These are phyloP conservation scores for Lasiosphaeriaceae sp. DNA, from an alignment of 495 filamentous ascomycete genomes.

Conservation along the genomic window DNA sequence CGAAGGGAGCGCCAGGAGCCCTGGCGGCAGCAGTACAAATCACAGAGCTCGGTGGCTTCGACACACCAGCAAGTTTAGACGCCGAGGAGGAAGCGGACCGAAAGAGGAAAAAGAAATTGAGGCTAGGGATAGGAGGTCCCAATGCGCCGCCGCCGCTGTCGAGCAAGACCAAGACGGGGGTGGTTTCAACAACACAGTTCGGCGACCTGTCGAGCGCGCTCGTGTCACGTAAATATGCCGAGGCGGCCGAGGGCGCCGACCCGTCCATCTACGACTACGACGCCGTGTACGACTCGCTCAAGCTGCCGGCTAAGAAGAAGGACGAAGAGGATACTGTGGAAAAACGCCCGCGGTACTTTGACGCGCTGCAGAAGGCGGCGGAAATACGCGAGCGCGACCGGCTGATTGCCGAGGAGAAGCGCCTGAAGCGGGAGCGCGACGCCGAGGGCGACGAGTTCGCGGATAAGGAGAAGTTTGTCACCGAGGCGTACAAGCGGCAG, in stretches of 20 bases:
- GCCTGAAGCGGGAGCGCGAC: slow-evolving; percentile 81
- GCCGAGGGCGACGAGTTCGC: slow-evolving; percentile 90
- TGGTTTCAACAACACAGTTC: slow-evolving; percentile 23
- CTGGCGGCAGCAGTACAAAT: slow-evolving; percentile 27
- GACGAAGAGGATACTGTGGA: slow-evolving; percentile 38
- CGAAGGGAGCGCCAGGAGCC: slow-evolving; percentile 12
- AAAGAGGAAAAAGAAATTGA: slow-evolving; percentile 1
- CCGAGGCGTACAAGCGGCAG: slow-evolving; percentile 89
- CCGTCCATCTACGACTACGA: slow-evolving; percentile 76
- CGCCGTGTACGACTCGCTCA: slow-evolving; percentile 63
- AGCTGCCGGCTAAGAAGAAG: slow-evolving; percentile 31
- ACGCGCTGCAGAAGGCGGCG: slow-evolving; percentile 70
- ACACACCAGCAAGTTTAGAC: neutral
- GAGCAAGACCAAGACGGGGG: slow-evolving; percentile 11
- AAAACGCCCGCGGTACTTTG: slow-evolving; percentile 79
- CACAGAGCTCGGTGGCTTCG: neutral
- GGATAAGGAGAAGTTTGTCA: slow-evolving; percentile 96
- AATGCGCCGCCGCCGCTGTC: slow-evolving; percentile 4
- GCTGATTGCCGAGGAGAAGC: slow-evolving; percentile 79
- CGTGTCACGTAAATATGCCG: slow-evolving; percentile 51
- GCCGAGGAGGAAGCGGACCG: slow-evolving; percentile 2
- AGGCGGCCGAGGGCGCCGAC: slow-evolving; percentile 57
- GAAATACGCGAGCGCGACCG: slow-evolving; percentile 86
- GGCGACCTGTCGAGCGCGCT: slow-evolving; percentile 53
- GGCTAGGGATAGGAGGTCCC: neutral